phyloP scores from a whole-genome alignment of 352 stramenopile genomes.

The Phytophthora brassicae region DNA sequence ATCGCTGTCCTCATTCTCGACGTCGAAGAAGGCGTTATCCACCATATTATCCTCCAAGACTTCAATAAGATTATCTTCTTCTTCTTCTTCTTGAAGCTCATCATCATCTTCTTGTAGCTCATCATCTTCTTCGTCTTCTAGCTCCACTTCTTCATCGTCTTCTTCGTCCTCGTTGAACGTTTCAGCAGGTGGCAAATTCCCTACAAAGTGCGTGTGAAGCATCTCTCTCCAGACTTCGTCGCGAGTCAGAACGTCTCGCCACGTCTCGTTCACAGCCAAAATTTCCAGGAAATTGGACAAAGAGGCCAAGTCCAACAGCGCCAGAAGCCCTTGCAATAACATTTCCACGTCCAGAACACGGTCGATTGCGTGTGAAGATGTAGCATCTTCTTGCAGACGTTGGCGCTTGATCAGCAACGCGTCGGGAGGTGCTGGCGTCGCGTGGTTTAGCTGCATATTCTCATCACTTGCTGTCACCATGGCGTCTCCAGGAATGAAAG shows the following conservation, averaged over 20 bases:
- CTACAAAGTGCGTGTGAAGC: constrained; percentile 24
- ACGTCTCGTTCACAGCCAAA: constrained; percentile 25
- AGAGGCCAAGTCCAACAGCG: constrained; percentile 31
- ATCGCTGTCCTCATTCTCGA: constrained; percentile 12
- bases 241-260: constrained; percentile 24
- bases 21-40: constrained; percentile 22
- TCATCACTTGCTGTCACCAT: constrained; percentile 19
- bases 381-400: neutral
- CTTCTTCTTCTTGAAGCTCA: constrained; percentile 13
- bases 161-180: constrained; percentile 29
- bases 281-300: constrained; percentile 36
- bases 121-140: constrained; percentile 18
- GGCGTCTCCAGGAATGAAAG: constrained; percentile 12
- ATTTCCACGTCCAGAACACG: constrained; percentile 39
- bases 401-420: constrained; percentile 20
- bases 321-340: constrained; percentile 30
- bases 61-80: constrained; percentile 7
- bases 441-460: constrained; percentile 16
- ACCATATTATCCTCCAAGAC: constrained; percentile 27
- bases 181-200: constrained; percentile 21
- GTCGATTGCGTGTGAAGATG: neutral
- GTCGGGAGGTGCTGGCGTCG: neutral
- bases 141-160: constrained; percentile 19
- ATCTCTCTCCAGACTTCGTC: constrained; percentile 32
- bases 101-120: constrained; percentile 12